Evolutionary conservation across 2,329 filamentous ascomycete species (phyloP), one percentile per base, ranked within the genome.

Genomic region (Penicillium paneum): DNA sequence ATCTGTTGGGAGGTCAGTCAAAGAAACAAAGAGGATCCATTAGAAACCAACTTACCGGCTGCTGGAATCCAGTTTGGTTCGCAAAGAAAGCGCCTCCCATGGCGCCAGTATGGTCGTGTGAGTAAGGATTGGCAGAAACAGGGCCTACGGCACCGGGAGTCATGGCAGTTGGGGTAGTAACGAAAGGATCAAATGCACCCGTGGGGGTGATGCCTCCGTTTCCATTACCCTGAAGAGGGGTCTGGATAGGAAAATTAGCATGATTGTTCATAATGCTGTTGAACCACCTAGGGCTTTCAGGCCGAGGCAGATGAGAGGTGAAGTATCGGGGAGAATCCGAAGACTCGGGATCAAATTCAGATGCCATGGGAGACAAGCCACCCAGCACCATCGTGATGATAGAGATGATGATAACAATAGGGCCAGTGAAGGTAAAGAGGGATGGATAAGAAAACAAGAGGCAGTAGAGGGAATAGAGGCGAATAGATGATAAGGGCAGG

Each of bases 111-210:
- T 84, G 81, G 55, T 94, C 89, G 63, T 91, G 87, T 2, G 86
- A 84, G 72, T 96, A 97, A 1, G 91, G 90, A 64, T 90, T 91
- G 59, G 80, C 85, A 41, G 79, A 83, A 24, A 83, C 71, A 19
- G 74, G 67, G 10, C 68, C 67, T 46, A 77, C 68, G 28, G 66
- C 26, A 78, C 68, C 53, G 68, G 79, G 40, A 81, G 74, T 67
- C 80, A 84, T 58, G 62, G 79, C 67, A 36, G 87, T 78, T 21
- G 77, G 71, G 5, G 81, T 71, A 71, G 88, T 83, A 52, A 81
- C 78, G 65, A 89, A 91, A 3, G 86, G 83, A 69, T 90, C 86
- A 63, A 79, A 87, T 6, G 78, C 70, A 38, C 77, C 66, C n/a
- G 72, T 71, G n/a, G 73, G 67, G 31, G 84, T 79, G 41, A 82